Evolutionary conservation across 352 stramenopile genomes (phyloP).

Genomic region (Globisporangium cederbergense): DNA sequence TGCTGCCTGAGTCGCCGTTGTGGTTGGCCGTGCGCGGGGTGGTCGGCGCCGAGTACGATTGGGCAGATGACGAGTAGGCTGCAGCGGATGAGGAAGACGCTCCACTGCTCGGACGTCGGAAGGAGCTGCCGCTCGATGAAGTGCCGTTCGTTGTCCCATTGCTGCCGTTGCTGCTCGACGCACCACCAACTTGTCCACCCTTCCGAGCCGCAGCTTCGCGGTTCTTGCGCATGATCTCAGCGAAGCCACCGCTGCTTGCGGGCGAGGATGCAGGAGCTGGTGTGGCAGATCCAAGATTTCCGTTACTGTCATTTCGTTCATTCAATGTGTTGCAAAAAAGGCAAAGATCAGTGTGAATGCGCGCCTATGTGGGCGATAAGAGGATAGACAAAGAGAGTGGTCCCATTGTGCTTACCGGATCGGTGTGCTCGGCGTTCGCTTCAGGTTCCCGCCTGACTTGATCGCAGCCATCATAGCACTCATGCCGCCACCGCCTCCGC

Average conservation of each 20-base stretch:
- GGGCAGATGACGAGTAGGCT: conserved; percentile 2
- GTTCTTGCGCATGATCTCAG: conserved; percentile 90
- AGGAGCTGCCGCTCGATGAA: conserved; percentile 3
- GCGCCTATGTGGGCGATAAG: not conserved
- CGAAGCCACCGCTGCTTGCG: conserved; percentile 56
- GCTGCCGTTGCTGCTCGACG: conserved; percentile 7
- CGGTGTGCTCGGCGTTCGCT: conserved; percentile 35
- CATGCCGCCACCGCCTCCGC: conserved; percentile 38
- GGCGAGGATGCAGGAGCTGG: conserved; percentile 7
- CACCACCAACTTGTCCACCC: conserved; percentile 20
- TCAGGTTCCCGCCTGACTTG: conserved; percentile 61
- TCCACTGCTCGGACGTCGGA: conserved; percentile 10
- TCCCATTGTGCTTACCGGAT: conserved; percentile 17
- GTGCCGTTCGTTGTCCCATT: not conserved
- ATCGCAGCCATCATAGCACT: conserved; percentile 72
- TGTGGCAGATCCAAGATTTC: not conserved
- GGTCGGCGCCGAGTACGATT: conserved; percentile 47
- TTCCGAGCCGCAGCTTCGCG: conserved; percentile 75
- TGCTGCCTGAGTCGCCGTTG: conserved; percentile 14
- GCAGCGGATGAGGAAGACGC: not conserved
- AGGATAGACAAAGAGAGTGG: not conserved
- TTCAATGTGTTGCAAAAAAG: not conserved
- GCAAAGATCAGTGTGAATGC: not conserved
- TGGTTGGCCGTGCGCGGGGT: conserved; percentile 34
- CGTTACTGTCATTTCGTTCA: conserved; percentile 14